Evolutionary conservation across 345 rosid genomes (phyloP).

Genomic region (Populus euphratica): DNA sequence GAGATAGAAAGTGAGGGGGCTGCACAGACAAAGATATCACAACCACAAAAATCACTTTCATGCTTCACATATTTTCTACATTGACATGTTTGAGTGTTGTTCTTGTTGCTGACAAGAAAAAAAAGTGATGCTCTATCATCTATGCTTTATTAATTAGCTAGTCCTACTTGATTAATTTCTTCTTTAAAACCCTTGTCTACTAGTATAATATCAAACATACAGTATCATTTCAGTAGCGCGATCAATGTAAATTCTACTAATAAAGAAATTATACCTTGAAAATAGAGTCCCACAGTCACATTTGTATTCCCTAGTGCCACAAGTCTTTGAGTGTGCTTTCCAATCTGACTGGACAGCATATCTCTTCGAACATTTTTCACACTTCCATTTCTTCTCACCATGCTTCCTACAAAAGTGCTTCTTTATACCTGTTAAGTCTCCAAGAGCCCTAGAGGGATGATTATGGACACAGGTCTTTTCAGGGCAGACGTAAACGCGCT

Average conservation of each 20-base stretch:
- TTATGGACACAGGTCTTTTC: constrained; percentile 87
- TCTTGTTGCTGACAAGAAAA: not conserved
- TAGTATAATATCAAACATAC: not conserved
- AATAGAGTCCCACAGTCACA: constrained; percentile 92
- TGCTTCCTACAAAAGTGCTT: constrained; percentile 94
- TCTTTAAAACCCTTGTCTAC: not conserved
- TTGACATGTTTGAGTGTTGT: not conserved
- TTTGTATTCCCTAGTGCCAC: constrained; percentile 94
- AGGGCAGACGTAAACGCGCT: constrained; percentile 92
- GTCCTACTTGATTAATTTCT: not conserved
- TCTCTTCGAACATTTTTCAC: constrained; percentile 88
- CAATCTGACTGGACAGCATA: constrained; percentile 98
- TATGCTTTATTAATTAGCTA: not conserved
- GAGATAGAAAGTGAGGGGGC: not conserved
- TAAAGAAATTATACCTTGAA: constrained; percentile 56
- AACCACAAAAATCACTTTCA: constrained; percentile 19
- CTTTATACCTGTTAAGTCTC: constrained; percentile 94
- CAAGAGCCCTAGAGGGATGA: constrained; percentile 89
- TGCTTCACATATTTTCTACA: constrained; percentile 7
- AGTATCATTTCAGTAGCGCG: not conserved
- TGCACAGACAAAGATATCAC: constrained; percentile 16
- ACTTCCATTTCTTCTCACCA: constrained; percentile 97
- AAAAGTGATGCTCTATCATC: not conserved
- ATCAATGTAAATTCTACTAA: not conserved
- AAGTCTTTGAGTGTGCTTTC: constrained; percentile 96